phyloP scores from a whole-genome alignment of 2,329 filamentous ascomycete genomes.

The Harringtonia lauricola region DNA sequence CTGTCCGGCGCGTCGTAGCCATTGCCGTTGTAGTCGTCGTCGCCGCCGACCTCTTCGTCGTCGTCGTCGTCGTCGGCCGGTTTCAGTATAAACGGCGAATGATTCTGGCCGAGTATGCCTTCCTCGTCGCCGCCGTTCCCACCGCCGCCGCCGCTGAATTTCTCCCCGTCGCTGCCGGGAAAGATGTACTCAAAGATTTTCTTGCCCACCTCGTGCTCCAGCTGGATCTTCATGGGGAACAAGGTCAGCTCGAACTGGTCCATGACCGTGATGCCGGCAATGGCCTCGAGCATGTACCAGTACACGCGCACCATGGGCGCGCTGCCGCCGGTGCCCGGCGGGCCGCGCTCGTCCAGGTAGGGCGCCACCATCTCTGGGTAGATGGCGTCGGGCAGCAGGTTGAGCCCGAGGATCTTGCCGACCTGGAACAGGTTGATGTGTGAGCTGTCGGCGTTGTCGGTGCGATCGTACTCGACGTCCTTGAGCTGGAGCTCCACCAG shows the following conservation, averaged over 20 bases:
- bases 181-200: constrained; percentile 96
- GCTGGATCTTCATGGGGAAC: constrained; percentile 84
- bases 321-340: constrained; percentile 28
- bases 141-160: neutral
- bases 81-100: constrained; percentile 21
- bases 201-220: constrained; percentile 87
- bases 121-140: neutral
- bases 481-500: constrained; percentile 88
- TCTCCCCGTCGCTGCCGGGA: constrained; percentile 53
- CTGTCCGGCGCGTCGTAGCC: constrained; percentile 18
- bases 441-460: constrained; percentile 93
- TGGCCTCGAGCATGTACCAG: constrained; percentile 97
- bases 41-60: constrained; percentile 20
- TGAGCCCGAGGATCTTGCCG: constrained; percentile 77
- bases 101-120: constrained; percentile 13
- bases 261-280: constrained; percentile 93
- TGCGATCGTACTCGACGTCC: constrained; percentile 86
- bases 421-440: constrained; percentile 89
- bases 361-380: constrained; percentile 96
- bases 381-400: constrained; percentile 77
- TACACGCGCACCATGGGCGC: constrained; percentile 84
- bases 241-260: constrained; percentile 93
- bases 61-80: constrained; percentile 29
- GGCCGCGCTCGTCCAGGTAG: constrained; percentile 57
- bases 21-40: constrained; percentile 34